Evolutionary conservation across 495 filamentous ascomycete genomes (phyloP).

Genomic region (Penicillium riverlandense): DNA sequence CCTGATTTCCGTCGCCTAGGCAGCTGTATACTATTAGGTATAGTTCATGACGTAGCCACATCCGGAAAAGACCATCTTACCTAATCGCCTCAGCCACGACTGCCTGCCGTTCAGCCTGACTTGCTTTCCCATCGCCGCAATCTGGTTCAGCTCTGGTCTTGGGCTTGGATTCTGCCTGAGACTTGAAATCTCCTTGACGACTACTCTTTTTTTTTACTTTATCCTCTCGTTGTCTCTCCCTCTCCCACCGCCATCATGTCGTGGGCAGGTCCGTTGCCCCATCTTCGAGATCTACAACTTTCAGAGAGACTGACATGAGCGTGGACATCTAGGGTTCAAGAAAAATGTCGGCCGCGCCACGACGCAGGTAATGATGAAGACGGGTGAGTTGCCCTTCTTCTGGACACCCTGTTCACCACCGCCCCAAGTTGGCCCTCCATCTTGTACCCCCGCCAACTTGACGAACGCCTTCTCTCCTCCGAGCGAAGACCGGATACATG

Average conservation of each 20-base stretch:
- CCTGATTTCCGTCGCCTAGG: not conserved
- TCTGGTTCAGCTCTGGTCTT: not conserved
- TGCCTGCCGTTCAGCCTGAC: constrained; percentile 3
- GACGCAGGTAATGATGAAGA: constrained; percentile 99
- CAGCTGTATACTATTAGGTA: not conserved
- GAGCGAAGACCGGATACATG: no score
- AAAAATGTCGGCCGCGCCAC: constrained; percentile 98
- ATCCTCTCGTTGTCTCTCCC: not conserved
- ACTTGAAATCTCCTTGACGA: not conserved
- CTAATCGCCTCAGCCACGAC: constrained; percentile 11
- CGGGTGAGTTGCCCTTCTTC: constrained; percentile 45
- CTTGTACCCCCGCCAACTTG: no score
- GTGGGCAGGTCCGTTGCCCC: constrained; percentile 43
- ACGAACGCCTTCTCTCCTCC: no score
- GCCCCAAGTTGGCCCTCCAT: no score
- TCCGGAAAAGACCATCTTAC: constrained; percentile 4
- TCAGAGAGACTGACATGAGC: not conserved
- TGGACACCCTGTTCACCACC: no score
- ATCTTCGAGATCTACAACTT: no score
- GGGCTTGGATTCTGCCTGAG: no score
- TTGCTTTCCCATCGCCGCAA: constrained; percentile 1
- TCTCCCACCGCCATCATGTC: constrained; percentile 41
- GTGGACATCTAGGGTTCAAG: constrained; percentile 71
- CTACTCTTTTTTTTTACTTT: not conserved
- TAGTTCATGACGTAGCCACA: constrained; percentile 18